A percentile compares a stretch with the other conserved stretches of the same genome.
Conservation (phyloP, 1,139 yeast genomes). For the Yamadazyma diddensiae region DNA sequence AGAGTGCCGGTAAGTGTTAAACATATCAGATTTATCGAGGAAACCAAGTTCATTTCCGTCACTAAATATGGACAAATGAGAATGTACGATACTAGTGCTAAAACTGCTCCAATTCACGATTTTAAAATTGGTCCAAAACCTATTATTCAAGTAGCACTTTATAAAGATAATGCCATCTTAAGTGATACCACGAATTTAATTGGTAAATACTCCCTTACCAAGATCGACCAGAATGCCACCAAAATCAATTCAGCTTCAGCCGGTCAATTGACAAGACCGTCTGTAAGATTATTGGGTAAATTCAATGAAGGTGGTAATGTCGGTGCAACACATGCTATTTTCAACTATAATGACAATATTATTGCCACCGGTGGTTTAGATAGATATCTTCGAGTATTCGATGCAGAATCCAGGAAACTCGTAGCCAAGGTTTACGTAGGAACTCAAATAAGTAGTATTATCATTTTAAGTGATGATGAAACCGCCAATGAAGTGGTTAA, state of each 20-base stretch:
- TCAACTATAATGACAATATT: slow-evolving; percentile 21
- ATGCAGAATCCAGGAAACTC: slow-evolving; percentile 52
- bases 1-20: slow-evolving; percentile 70
- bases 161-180: slow-evolving; percentile 41
- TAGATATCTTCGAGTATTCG: slow-evolving; percentile 77
- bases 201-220: slow-evolving; percentile 47
- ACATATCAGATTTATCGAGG: slow-evolving; percentile 44
- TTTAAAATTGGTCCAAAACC: slow-evolving; percentile 50
- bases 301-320: slow-evolving; percentile 44
- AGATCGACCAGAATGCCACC: slow-evolving; percentile 36
- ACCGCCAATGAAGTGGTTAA: slow-evolving; percentile 17
- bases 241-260: slow-evolving; percentile 44
- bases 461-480: slow-evolving; percentile 49
- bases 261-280: slow-evolving; percentile 38
- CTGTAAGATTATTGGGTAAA: slow-evolving; percentile 40
- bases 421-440: slow-evolving; percentile 75
- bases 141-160: slow-evolving; percentile 36
- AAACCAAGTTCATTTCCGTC: slow-evolving; percentile 50
- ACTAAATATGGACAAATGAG: slow-evolving; percentile 72
- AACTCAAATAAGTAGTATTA: slow-evolving; percentile 61
- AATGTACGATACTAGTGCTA: slow-evolving; percentile 56
- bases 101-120: slow-evolving; percentile 55
- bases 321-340: slow-evolving; percentile 40
- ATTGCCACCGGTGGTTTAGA: slow-evolving; percentile 77
- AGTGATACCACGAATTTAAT: slow-evolving; percentile 59